phyloP scores from a whole-genome alignment of 148 eudicot species.

The Nyssa sinensis region DNA sequence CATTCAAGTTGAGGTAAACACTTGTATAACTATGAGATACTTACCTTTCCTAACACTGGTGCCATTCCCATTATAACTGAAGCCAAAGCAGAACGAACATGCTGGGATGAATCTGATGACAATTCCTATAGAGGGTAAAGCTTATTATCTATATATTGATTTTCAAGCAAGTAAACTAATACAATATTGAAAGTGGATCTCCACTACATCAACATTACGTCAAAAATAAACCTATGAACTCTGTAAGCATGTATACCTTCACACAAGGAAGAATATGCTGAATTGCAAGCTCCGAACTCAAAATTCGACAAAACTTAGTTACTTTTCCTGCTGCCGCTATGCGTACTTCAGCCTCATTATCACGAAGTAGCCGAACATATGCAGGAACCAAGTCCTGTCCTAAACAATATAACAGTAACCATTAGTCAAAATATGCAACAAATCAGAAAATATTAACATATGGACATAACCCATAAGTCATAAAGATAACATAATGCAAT shows the following conservation, averaged over 20 bases:
- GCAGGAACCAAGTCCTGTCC: constrained; percentile 98
- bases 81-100: constrained; percentile 97
- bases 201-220: too few species aligned
- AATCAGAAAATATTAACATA: not conserved
- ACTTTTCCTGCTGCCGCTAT: constrained; percentile 99
- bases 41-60: constrained; percentile 90
- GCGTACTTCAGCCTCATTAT: constrained; percentile 98
- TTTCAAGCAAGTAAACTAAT: too few species aligned
- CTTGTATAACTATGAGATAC: too few species aligned
- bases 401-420: constrained; percentile 13
- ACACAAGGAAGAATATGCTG: constrained; percentile 97
- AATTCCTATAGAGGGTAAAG: constrained; percentile 61
- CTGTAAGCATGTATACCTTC: constrained; percentile 61
- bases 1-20: too few species aligned
- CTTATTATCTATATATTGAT: too few species aligned
- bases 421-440: not conserved
- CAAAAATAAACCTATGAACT: too few species aligned
- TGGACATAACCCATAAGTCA: too few species aligned
- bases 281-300: constrained; percentile 85
- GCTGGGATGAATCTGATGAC: constrained; percentile 96
- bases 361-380: constrained; percentile 90
- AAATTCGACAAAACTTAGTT: constrained; percentile 84
- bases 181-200: too few species aligned
- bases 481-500: too few species aligned
- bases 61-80: constrained; percentile 99